These are phyloP conservation scores for Gentiana macrophylla DNA, from an alignment of 257 asterid species.

Conservation along the genomic window DNA sequence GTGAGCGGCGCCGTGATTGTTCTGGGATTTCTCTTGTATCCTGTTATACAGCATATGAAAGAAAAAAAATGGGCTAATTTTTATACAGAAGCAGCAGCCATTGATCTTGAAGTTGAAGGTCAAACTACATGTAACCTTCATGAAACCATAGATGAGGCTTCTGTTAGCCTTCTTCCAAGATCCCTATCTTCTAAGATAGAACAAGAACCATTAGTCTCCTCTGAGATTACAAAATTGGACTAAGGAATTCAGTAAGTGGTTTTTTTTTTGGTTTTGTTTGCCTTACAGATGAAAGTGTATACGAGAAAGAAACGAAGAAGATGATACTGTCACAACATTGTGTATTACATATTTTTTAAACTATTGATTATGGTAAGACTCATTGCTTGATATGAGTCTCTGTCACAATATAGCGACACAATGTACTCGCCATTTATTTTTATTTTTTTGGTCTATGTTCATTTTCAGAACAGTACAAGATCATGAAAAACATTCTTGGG, in stretches of 20 bases:
- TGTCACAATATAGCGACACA: no score
- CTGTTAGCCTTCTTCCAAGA: constrained; percentile 15
- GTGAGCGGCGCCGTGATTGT: constrained; percentile 54
- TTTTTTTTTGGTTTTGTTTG: no score
- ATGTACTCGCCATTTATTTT: no score
- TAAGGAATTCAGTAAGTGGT: not conserved
- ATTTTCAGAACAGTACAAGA: no score
- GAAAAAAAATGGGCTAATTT: constrained; percentile 39
- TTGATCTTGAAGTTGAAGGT: constrained; percentile 23
- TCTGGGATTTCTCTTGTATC: constrained; percentile 48
- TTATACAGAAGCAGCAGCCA: constrained; percentile 9
- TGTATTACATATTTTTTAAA: no score
- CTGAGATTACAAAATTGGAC: constrained; percentile 2
- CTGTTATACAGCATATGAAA: constrained; percentile 37
- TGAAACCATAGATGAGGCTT: constrained; percentile 15
- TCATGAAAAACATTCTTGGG: no score
- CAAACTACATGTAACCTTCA: constrained; percentile 1
- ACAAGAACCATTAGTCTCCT: not conserved
- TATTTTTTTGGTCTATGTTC: no score
- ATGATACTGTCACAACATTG: no score
- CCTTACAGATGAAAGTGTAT: no score
- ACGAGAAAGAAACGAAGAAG: no score
- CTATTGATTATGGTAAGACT: no score
- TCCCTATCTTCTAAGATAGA: constrained; percentile 3
- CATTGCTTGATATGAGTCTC: no score